Conservation (phyloP, 108 stramenopile species). For the Pseudonitzschia delicatissima region DNA sequence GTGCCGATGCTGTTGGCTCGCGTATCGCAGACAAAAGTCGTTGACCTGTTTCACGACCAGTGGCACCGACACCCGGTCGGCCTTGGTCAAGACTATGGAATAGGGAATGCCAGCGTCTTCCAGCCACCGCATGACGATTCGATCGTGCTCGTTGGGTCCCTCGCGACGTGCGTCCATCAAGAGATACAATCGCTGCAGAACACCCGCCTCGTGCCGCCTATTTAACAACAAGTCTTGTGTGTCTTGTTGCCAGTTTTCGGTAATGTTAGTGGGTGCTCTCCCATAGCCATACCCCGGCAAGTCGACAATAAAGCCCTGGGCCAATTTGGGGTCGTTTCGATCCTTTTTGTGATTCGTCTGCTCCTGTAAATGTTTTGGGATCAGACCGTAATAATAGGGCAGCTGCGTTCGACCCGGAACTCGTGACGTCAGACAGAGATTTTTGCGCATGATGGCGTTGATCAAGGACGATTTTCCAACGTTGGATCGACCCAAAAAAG, state of each 20-base stretch:
- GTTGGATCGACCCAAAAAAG: slow-evolving; percentile 91
- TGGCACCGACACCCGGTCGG: slow-evolving; percentile 50
- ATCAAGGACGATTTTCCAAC: slow-evolving; percentile 92
- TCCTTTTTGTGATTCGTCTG: not conserved
- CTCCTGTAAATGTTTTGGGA: slow-evolving; percentile 24
- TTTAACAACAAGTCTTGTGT: slow-evolving; percentile 72
- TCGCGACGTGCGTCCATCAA: slow-evolving; percentile 69
- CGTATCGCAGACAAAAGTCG: slow-evolving; percentile 74
- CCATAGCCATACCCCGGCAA: slow-evolving; percentile 81
- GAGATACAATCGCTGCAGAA: slow-evolving; percentile 60
- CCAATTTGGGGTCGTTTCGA: not conserved
- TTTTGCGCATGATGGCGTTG: slow-evolving; percentile 68
- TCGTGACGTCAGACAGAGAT: slow-evolving; percentile 80
- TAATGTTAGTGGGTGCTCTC: slow-evolving; percentile 54
- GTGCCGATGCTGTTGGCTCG: slow-evolving; percentile 18
- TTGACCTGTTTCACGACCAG: slow-evolving; percentile 61
- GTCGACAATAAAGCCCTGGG: slow-evolving; percentile 56
- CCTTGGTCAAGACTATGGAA: slow-evolving; percentile 77
- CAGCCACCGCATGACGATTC: slow-evolving; percentile 75
- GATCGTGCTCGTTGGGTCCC: slow-evolving; percentile 45
- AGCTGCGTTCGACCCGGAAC: slow-evolving; percentile 90
- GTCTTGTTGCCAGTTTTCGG: slow-evolving; percentile 73
- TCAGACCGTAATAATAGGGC: slow-evolving; percentile 81
- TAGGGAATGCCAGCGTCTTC: slow-evolving; percentile 80
- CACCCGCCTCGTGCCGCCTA: slow-evolving; percentile 32